These are phyloP conservation scores for Musa balbisiana DNA, from an alignment of 202 grass and related monocot species.

Conservation along the genomic window DNA sequence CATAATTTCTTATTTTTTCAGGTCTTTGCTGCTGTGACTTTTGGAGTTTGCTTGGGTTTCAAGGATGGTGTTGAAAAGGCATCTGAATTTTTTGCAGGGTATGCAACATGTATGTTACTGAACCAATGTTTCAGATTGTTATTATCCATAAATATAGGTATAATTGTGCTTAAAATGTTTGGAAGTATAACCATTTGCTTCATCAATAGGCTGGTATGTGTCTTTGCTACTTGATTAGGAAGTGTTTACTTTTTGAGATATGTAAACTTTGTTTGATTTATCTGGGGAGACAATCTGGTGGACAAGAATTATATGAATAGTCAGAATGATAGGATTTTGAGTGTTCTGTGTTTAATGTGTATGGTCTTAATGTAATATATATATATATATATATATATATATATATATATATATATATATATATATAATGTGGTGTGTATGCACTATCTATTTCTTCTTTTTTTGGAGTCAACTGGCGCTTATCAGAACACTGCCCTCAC, in stretches of 20 bases:
- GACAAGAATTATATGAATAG: too few species aligned
- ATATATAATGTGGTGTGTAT: too few species aligned
- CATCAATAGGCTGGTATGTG: background rate
- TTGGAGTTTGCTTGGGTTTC: constrained; percentile 63
- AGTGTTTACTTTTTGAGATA: background rate
- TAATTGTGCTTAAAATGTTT: background rate
- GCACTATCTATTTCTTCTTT: too few species aligned
- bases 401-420: too few species aligned
- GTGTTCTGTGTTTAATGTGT: too few species aligned
- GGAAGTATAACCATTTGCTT: background rate
- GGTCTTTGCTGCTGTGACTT: constrained; percentile 61
- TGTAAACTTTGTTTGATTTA: background rate
- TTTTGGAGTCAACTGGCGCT: too few species aligned
- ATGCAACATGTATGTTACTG: constrained; percentile 28
- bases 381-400: too few species aligned
- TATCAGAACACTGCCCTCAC: too few species aligned
- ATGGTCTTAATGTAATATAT: too few species aligned
- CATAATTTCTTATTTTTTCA: constrained; percentile 25
- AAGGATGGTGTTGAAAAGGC: constrained; percentile 61
- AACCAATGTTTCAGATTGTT: background rate
- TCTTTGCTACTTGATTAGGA: background rate
- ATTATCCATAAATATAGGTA: background rate
- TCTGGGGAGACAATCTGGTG: background rate
- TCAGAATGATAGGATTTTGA: too few species aligned
- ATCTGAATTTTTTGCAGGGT: constrained; percentile 95